phyloP scores from a whole-genome alignment of 345 rosid genomes.

The Cardamine occulta region DNA sequence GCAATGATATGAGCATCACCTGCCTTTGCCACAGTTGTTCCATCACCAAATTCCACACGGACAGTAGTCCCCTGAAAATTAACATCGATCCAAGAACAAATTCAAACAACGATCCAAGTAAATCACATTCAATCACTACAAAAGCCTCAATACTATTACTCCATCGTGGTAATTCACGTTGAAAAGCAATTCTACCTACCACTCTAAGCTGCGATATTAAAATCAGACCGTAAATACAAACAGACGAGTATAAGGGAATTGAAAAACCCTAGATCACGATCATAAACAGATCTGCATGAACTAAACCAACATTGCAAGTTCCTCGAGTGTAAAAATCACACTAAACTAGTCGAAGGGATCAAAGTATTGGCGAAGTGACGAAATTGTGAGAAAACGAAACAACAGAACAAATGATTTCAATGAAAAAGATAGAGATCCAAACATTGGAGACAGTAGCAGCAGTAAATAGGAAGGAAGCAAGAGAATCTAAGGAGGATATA shows the following conservation, averaged over 20 bases:
- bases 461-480: slow-evolving; percentile 8
- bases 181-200: slow-evolving; percentile 25
- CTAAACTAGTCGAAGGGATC: background rate
- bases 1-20: slow-evolving; percentile 63
- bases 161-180: slow-evolving; percentile 4
- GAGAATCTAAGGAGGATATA: background rate
- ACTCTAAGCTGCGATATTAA: background rate
- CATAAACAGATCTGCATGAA: slow-evolving; percentile 32
- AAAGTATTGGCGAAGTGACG: background rate
- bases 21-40: slow-evolving; percentile 65
- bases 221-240: background rate
- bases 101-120: background rate
- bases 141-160: background rate
- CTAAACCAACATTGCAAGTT: slow-evolving; percentile 10
- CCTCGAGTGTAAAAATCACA: background rate
- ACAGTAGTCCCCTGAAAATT: slow-evolving; percentile 84
- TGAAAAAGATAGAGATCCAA: slow-evolving; percentile 27
- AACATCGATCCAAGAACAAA: background rate
- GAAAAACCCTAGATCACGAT: slow-evolving; percentile 21
- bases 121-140: slow-evolving; percentile 10
- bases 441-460: background rate
- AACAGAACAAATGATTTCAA: background rate
- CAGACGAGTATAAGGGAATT: background rate
- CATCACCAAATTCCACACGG: slow-evolving; percentile 92
- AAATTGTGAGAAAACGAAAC: background rate